phyloP scores from a whole-genome alignment of 805 yeast species.

The Wickerhamomyces strasburgensis region DNA sequence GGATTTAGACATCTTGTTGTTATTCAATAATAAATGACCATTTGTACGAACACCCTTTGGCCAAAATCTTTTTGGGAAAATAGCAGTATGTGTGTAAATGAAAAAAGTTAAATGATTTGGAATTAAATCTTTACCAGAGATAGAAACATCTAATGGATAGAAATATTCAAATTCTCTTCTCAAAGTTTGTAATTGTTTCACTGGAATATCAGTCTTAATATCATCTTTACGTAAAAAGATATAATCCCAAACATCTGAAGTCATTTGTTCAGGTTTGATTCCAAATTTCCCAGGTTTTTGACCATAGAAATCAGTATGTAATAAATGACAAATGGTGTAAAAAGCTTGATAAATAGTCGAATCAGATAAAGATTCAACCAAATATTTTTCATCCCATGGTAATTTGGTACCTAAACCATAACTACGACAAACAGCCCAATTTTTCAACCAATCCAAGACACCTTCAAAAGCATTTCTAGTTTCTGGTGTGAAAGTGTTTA shows the following conservation, averaged over 20 bases:
- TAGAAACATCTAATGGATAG: conserved; percentile 88
- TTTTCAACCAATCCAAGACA: conserved; percentile 90
- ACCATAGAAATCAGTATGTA: conserved; percentile 86
- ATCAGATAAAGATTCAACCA: conserved; percentile 92
- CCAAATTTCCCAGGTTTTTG: conserved; percentile 63
- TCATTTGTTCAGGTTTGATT: conserved; percentile 77
- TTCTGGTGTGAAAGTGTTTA: conserved; percentile 79
- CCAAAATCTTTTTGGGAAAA: conserved; percentile 90
- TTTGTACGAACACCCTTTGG: conserved; percentile 91
- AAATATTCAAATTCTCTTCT: conserved; percentile 96
- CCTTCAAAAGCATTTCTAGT: conserved; percentile 89
- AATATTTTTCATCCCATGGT: conserved; percentile 94
- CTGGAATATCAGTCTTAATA: conserved; percentile 53
- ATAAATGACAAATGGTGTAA: conserved; percentile 82
- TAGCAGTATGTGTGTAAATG: conserved; percentile 87
- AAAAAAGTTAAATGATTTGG: conserved; percentile 97
- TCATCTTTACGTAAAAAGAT: conserved; percentile 71
- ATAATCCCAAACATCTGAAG: conserved; percentile 89
- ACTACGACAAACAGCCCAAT: conserved; percentile 97
- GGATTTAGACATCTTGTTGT: conserved; percentile 96
- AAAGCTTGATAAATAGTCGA: conserved; percentile 94
- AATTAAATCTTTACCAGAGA: conserved; percentile 94
- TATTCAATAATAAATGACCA: conserved; percentile 92
- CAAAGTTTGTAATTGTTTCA: conserved; percentile 60
- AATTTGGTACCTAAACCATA: conserved; percentile 92